These are phyloP conservation scores for Ceratonia siliqua DNA, from an alignment of 306 rosid species.

Conservation along the genomic window DNA sequence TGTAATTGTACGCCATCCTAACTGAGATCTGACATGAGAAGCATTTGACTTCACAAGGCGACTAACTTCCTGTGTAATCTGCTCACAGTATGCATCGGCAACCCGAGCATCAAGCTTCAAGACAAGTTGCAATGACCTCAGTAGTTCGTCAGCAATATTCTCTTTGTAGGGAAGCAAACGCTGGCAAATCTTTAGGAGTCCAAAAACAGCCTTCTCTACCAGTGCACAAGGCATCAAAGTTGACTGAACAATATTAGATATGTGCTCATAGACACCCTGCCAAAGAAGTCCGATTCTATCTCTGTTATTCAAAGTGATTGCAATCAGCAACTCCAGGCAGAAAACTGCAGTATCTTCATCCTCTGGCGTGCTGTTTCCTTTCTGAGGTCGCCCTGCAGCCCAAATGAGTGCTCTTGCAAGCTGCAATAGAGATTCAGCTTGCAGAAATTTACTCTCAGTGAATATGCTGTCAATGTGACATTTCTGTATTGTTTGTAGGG, in stretches of 20 bases:
- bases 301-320: slow-evolving; percentile 91
- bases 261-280: slow-evolving; percentile 98
- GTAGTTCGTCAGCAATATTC: slow-evolving; percentile 91
- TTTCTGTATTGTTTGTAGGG: slow-evolving; percentile 88
- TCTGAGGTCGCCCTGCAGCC: slow-evolving; percentile 93
- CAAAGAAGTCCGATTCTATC: slow-evolving; percentile 92
- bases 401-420: slow-evolving; percentile 90
- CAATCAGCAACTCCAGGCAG: slow-evolving; percentile 93
- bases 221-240: slow-evolving; percentile 92
- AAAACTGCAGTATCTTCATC: slow-evolving; percentile 99
- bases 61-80: slow-evolving; percentile 93
- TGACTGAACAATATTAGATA: slow-evolving; percentile 90
- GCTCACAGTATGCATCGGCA: slow-evolving; percentile 96
- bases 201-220: slow-evolving; percentile 98
- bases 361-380: slow-evolving; percentile 86
- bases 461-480: slow-evolving; percentile 95
- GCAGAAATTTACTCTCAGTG: slow-evolving; percentile 93
- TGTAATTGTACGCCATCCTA: slow-evolving; percentile 94
- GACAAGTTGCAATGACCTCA: slow-evolving; percentile 92
- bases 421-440: slow-evolving; percentile 91
- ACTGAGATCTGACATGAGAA: slow-evolving; percentile 86
- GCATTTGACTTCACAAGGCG: slow-evolving; percentile 97
- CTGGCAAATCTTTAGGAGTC: slow-evolving; percentile 93
- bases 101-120: slow-evolving; percentile 97
- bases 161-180: slow-evolving; percentile 97